Conservation (phyloP, 208 protist species). For the Trypanosoma boissoni region DNA sequence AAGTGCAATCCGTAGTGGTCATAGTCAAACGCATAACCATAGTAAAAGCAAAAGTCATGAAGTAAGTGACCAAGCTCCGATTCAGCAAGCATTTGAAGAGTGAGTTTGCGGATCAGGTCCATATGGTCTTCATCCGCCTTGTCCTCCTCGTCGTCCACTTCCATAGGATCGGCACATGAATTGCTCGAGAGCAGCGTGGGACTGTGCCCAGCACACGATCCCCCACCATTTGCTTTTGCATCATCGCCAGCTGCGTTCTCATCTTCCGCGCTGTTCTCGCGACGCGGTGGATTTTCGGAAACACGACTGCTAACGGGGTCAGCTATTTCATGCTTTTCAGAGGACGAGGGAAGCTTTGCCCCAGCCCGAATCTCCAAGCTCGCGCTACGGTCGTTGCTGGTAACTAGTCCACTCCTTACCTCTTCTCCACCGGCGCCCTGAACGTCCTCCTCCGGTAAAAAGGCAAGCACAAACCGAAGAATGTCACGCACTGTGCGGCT, state of each 20-base stretch:
- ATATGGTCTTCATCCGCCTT: conserved; percentile 3
- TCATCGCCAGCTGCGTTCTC: conserved; percentile 5
- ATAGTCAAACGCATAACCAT: conserved; percentile 81
- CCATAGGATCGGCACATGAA: too few relatives aligned
- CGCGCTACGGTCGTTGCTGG: not conserved
- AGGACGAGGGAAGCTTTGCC: not conserved
- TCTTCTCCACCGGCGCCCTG: not conserved
- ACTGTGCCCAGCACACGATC: too few relatives aligned
- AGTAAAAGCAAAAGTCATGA: conserved; percentile 84
- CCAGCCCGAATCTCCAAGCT: not conserved
- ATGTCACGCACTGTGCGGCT: conserved; percentile 8
- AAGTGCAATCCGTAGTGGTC: conserved; percentile 72
- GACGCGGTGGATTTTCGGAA: too few relatives aligned
- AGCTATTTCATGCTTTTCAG: not conserved
- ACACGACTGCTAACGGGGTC: not conserved
- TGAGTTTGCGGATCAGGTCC: conserved; percentile 17
- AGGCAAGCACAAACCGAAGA: conserved; percentile 10
- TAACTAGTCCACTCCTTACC: too few relatives aligned
- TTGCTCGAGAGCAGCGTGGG: too few relatives aligned
- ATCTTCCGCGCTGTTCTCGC: too few relatives aligned
- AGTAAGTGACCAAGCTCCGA: conserved; percentile 53
- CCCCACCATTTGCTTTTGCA: conserved; percentile 11
- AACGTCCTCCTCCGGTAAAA: conserved; percentile 13
- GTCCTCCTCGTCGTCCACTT: too few relatives aligned
- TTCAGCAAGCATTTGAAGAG: conserved; percentile 37